Evolutionary conservation across 768 basidiomycete species (phyloP).

Genomic region (Psilocybe sp.): DNA sequence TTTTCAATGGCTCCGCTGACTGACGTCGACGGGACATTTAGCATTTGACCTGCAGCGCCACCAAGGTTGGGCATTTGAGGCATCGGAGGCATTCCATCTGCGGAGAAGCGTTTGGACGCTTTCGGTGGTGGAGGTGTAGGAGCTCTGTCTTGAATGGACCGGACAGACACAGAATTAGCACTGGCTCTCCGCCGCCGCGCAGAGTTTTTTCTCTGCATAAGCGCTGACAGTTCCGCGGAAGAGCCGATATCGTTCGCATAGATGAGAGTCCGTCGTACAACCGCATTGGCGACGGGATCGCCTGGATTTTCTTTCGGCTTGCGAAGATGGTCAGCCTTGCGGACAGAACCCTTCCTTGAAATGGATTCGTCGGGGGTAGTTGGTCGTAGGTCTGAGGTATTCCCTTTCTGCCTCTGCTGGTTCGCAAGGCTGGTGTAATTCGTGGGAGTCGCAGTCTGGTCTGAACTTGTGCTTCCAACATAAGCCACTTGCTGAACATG

Average conservation of each 20-base stretch:
- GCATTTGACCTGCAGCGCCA: constrained; percentile 37
- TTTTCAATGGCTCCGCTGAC: constrained; percentile 52
- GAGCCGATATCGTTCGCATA: constrained; percentile 66
- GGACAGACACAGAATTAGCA: constrained; percentile 55
- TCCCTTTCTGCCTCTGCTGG: constrained; percentile 14
- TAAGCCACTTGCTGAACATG: constrained; percentile 20
- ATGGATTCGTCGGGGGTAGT: constrained; percentile 24
- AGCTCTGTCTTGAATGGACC: constrained; percentile 76
- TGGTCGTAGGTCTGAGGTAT: constrained; percentile 24
- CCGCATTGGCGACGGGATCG: constrained; percentile 38
- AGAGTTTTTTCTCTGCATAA: constrained; percentile 54
- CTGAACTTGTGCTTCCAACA: constrained; percentile 26
- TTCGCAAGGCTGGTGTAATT: constrained; percentile 13
- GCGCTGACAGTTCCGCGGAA: constrained; percentile 54
- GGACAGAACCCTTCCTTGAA: constrained; percentile 33
- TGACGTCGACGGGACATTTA: constrained; percentile 34
- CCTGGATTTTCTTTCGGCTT: constrained; percentile 36
- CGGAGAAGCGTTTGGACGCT: constrained; percentile 62
- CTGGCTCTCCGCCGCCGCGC: constrained; percentile 63
- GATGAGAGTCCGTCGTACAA: constrained; percentile 79
- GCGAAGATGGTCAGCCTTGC: constrained; percentile 36
- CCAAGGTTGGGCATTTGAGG: constrained; percentile 60
- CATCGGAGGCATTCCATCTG: constrained; percentile 64
- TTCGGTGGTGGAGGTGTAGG: constrained; percentile 86
- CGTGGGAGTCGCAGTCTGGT: constrained; percentile 25